Conservation (phyloP, 768 basidiomycete species). For the Boletus coccyginus region DNA sequence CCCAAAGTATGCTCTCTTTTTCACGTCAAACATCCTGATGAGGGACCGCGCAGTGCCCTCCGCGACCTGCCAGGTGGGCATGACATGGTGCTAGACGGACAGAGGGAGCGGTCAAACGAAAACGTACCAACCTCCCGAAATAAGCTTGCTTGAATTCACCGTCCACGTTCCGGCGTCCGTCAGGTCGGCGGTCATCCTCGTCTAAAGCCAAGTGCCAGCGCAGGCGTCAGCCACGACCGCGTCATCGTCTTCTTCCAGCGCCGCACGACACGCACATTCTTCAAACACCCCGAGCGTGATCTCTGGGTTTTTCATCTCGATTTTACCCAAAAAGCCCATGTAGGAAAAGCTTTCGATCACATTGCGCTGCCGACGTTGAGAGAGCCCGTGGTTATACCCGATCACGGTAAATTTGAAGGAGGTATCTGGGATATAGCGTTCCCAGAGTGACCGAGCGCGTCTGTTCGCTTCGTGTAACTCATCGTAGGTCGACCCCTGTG, state of each 20-base stretch:
- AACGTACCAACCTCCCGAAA: conserved; percentile 84
- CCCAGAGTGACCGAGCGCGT: conserved; percentile 48
- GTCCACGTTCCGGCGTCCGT: conserved; percentile 55
- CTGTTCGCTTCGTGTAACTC: conserved; percentile 60
- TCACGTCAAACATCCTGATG: conserved; percentile 76
- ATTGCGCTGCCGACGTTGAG: conserved; percentile 58
- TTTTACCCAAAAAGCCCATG: conserved; percentile 78
- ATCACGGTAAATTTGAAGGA: conserved; percentile 82
- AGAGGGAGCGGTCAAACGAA: neutral
- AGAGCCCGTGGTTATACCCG: conserved; percentile 72
- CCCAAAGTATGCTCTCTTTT: conserved; percentile 86
- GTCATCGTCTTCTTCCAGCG: neutral
- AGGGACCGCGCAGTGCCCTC: conserved; percentile 69
- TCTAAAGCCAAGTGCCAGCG: conserved; percentile 35
- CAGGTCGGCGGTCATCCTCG: conserved; percentile 45
- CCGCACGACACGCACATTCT: conserved; percentile 61
- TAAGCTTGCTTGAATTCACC: conserved; percentile 70
- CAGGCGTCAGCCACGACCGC: neutral
- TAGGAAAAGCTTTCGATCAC: conserved; percentile 81
- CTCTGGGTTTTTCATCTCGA: conserved; percentile 79
- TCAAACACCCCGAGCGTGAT: conserved; percentile 75
- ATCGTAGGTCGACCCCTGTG: conserved; percentile 63
- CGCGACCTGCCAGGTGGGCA: conserved; percentile 38
- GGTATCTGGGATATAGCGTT: conserved; percentile 55
- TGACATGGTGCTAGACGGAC: neutral